Evolutionary conservation across 1,284 basidiomycete species (phyloP).

Genomic region (Tilletia horrida): DNA sequence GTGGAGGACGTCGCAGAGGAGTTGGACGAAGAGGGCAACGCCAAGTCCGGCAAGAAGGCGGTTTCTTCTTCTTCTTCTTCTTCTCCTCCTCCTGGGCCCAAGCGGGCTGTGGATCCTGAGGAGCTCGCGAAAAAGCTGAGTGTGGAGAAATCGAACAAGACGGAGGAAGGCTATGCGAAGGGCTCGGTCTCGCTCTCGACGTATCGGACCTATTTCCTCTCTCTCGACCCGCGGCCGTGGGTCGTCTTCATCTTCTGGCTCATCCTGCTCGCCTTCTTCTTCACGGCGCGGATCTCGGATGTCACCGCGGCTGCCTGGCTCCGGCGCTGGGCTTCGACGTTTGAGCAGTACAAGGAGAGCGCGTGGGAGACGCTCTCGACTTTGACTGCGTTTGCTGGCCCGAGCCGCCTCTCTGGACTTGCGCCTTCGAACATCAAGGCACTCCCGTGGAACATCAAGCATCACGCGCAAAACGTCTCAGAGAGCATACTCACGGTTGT

Average conservation of each 20-base stretch:
- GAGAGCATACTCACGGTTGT: neutral
- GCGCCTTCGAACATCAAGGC: neutral
- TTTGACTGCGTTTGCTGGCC: neutral
- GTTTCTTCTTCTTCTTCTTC: too few relatives aligned
- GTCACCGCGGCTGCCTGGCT: slow-evolving; percentile 49
- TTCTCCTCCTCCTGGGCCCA: too few relatives aligned
- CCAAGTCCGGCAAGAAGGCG: neutral
- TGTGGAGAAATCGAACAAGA: slow-evolving; percentile 30
- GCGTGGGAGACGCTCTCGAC: neutral
- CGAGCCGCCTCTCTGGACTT: neutral
- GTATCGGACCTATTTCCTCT: slow-evolving; percentile 47
- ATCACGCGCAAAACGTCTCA: neutral
- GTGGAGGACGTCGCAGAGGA: slow-evolving; percentile 3
- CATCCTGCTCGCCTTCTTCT: slow-evolving; percentile 37
- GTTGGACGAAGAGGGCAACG: slow-evolving; percentile 41
- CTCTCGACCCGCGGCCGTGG: slow-evolving; percentile 29
- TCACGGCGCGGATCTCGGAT: slow-evolving; percentile 38
- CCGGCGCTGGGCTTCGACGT: slow-evolving; percentile 49
- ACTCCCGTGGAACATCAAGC: neutral
- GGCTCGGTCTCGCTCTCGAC: slow-evolving; percentile 40
- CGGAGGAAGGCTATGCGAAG: slow-evolving; percentile 49
- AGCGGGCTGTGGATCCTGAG: neutral
- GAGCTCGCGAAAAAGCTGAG: slow-evolving; percentile 6
- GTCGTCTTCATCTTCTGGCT: slow-evolving; percentile 41
- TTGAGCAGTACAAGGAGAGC: slow-evolving; percentile 23